phyloP scores from a whole-genome alignment of 306 rosid genomes.

The Quercus robur region DNA sequence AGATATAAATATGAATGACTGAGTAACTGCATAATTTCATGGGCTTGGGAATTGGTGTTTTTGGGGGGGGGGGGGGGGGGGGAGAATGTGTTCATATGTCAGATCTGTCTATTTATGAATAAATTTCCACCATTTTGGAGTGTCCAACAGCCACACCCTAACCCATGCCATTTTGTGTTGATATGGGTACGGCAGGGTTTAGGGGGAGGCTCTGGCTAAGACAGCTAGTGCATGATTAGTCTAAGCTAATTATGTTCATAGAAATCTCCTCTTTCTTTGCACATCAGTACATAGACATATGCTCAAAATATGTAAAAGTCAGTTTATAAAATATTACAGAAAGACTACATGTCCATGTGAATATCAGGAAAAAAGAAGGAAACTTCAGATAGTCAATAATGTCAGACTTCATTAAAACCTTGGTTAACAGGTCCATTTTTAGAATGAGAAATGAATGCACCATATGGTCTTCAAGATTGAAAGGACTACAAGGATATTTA shows the following conservation, averaged over 20 bases:
- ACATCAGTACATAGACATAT: neutral
- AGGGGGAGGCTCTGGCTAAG: neutral
- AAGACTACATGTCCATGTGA: neutral
- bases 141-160: neutral
- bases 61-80: too few relatives aligned
- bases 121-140: neutral
- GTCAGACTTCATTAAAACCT: neutral
- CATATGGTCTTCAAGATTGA: neutral
- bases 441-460: neutral
- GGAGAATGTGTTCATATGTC: neutral
- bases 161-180: neutral
- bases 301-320: neutral
- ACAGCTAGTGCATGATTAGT: neutral
- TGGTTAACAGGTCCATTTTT: neutral
- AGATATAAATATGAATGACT: neutral
- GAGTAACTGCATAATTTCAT: neutral
- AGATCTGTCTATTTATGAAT: neutral
- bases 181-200: neutral
- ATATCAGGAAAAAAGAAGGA: neutral
- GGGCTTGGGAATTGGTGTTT: neutral
- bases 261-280: neutral
- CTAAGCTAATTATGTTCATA: neutral
- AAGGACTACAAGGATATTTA: neutral
- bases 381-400: neutral
- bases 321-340: neutral